Conservation (phyloP, 2,329 filamentous ascomycete genomes). For the Cryphonectria carpinicola region DNA sequence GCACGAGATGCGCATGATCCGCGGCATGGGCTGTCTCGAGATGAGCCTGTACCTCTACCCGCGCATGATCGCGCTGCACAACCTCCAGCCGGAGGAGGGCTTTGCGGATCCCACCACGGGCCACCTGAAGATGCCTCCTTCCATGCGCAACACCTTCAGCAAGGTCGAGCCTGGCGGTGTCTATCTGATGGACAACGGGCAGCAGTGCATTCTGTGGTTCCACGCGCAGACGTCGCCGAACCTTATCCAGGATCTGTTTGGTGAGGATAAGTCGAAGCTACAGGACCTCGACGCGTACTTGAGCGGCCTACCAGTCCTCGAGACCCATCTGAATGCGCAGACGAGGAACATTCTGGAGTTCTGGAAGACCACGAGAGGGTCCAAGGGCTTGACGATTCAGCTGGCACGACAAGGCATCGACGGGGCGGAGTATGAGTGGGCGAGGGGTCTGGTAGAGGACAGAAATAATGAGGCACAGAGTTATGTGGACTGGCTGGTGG, state of each 20-base stretch:
- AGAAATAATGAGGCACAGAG: slow-evolving; percentile 97
- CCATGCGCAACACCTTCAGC: slow-evolving; percentile 81
- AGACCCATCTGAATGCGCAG: slow-evolving; percentile 93
- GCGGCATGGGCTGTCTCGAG: slow-evolving; percentile 83
- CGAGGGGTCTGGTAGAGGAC: slow-evolving; percentile 86
- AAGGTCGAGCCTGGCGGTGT: slow-evolving; percentile 90
- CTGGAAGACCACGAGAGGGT: slow-evolving; percentile 76
- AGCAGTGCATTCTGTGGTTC: slow-evolving; percentile 89
- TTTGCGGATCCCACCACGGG: slow-evolving; percentile 88
- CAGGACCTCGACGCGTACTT: slow-evolving; percentile 81
- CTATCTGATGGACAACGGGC: slow-evolving; percentile 94
- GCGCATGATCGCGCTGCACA: slow-evolving; percentile 89
- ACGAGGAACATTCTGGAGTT: slow-evolving; percentile 93
- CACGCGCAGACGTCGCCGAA: slow-evolving; percentile 92
- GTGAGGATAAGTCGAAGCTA: slow-evolving; percentile 71
- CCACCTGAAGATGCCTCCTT: slow-evolving; percentile 80
- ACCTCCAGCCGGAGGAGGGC: slow-evolving; percentile 82
- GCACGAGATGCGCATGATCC: slow-evolving; percentile 88
- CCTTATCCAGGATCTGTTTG: slow-evolving; percentile 87
- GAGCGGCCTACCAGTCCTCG: slow-evolving; percentile 77
- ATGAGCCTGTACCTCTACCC: slow-evolving; percentile 93
- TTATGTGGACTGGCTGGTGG: slow-evolving; percentile 96
- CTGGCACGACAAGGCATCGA: slow-evolving; percentile 91
- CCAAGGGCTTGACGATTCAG: slow-evolving; percentile 87
- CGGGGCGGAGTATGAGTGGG: slow-evolving; percentile 96